phyloP scores from a whole-genome alignment of 2,329 filamentous ascomycete species.

The Colletotrichum neosansevieriae region DNA sequence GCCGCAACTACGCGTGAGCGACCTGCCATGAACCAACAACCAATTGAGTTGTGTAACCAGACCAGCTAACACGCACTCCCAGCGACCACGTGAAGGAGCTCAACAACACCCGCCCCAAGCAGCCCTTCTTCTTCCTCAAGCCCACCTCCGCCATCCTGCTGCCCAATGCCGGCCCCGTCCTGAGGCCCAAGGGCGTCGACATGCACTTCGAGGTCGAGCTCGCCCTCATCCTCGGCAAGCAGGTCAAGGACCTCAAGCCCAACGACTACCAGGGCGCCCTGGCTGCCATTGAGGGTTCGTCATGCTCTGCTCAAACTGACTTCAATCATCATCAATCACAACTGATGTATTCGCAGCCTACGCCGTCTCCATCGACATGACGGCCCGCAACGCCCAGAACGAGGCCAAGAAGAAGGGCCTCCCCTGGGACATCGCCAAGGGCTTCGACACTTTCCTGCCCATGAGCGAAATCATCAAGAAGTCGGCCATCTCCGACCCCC shows the following conservation, averaged over 20 bases:
- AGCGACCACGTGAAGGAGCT: constrained; percentile 96
- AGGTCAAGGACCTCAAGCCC: constrained; percentile 78
- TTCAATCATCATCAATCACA: background rate
- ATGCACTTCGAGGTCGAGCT: constrained; percentile 97
- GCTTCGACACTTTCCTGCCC: constrained; percentile 97
- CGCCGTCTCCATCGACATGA: constrained; percentile 95
- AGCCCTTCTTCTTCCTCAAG: constrained; percentile 99
- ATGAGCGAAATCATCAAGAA: constrained; percentile 86
- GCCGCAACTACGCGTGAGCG: constrained; percentile 92
- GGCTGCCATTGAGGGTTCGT: constrained; percentile 82
- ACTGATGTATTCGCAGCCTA: constrained; percentile 69
- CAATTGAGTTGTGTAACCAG: constrained; percentile 42
- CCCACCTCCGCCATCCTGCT: constrained; percentile 87
- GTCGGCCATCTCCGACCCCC: constrained; percentile 83
- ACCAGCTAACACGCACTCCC: constrained; percentile 39
- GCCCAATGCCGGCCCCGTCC: constrained; percentile 81
- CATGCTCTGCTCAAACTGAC: background rate
- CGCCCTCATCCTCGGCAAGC: constrained; percentile 87
- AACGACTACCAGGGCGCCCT: constrained; percentile 81
- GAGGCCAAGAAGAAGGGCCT: constrained; percentile 97
- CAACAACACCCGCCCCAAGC: constrained; percentile 86
- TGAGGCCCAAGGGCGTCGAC: constrained; percentile 84
- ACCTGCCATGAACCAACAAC: constrained; percentile 26
- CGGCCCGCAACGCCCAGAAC: constrained; percentile 92
- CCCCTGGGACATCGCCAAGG: constrained; percentile 96